Evolutionary conservation across 768 basidiomycete genomes (phyloP), one percentile per base, ranked within the genome.

Genomic region (Coprinopsis marcescibilis): DNA sequence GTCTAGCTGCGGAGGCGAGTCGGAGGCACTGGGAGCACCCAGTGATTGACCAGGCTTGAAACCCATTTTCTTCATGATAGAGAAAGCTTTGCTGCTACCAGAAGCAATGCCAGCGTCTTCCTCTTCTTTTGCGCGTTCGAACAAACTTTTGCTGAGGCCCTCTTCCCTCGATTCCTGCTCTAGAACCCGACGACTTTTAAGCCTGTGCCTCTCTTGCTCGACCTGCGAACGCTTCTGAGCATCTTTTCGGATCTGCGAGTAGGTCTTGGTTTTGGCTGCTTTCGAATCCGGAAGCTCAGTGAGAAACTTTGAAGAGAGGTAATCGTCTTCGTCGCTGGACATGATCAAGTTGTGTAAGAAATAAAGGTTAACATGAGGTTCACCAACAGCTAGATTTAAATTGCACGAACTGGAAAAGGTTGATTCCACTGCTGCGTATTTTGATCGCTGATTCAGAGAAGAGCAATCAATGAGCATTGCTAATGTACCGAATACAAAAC

Each of bases 21-120:
- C 65, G 7, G 60, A 43, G 57, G 65, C 71, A 14, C 7, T 7
- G 8, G 10, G 11, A 11, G 35, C 21, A 40, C 89, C 89, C 23
- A 92, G 72, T 12, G 86, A 72, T 61, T 90, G 80, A 13, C 90
- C 90, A 2, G 86, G 81, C 65, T 84, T 85, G 69, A 89, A 93
- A 1, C 90, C 90, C 90, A 92, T 92, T 67, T 87, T 91, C 76
- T 86, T 80, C 90, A 93, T 93, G 70, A 93, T 91, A 13, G 78
- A 75, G 45, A 92, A 68, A 6, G 89, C 90, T 61, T 90, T 92
- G 68, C 78, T 90, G 34, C 75, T 71, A 43, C 33, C 68, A n/a
- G n/a, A n/a, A n/a, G n/a, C 66, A 17, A 70, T 57, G 4, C 77
- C 80, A 36, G 66, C 69, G 49, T 73, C 73, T 51, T 78, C 74